Base-by-base conservation (phyloP, 1,139 yeast genomes). In the Diutina mesorugosa region DNA sequence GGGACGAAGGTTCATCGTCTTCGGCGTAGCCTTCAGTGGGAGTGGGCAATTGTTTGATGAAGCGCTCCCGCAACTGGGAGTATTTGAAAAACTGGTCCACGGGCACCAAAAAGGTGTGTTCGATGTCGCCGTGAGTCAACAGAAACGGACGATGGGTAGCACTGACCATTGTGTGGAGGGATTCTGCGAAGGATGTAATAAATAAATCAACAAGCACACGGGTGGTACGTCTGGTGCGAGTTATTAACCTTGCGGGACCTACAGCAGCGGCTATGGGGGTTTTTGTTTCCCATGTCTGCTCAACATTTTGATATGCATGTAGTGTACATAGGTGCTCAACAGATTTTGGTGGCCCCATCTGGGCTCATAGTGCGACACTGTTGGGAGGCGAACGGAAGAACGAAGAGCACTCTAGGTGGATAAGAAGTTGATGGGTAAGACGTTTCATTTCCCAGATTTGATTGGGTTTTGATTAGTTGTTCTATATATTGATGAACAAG, bases 21-120 rank as follows among this genome's bases (percentile, higher is more conserved):
- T 82, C 87, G 56, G 93, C 93, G 65, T 80, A 84, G 28, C 87
- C 95, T 66, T 88, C 97, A 51, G 97, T 87, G 53, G 86, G 84
- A 56, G 78, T 80, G 28, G 97, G 97, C 63, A 90, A 79, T 47
- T 85, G 76, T 68, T 88, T 87, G 66, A 73, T 74, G 69, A 93
- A 93, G 69, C 85, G 95, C 63, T 90, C 95, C 65, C 89, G 86
- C 64, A 95, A 79, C 72, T 91, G 97, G 60, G 93, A 85, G 67
- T 88, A 89, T 65, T 84, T 81, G 67, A 89, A 83, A 67, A 88
- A 87, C 59, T 85, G 78, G 58, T 84, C 81, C 55, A 95, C 84
- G 55, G 98, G 97, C 58, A 93, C 93, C 65, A 91, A 78, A 57
- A 91, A 75, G 47, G 93, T 85, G 71, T 90, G 90, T 74, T 93